phyloP scores from a whole-genome alignment of 2,329 filamentous ascomycete species.

The Talaromyces funiculosus region DNA sequence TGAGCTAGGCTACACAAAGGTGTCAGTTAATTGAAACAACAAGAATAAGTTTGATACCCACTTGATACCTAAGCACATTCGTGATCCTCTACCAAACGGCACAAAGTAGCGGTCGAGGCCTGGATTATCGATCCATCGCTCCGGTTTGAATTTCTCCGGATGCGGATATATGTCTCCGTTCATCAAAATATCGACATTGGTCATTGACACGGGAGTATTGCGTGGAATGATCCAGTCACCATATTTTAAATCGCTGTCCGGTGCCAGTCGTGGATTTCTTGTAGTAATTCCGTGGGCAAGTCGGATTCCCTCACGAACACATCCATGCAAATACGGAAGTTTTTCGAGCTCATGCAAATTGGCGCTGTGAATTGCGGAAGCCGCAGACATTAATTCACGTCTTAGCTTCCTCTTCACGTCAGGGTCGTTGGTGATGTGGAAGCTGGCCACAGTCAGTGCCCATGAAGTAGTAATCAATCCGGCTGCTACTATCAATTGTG shows the following conservation, averaged over 20 bases:
- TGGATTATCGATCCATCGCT: constrained; percentile 30
- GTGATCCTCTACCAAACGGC: constrained; percentile 1
- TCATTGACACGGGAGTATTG: constrained; percentile 8
- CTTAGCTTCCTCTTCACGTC: constrained; percentile 16
- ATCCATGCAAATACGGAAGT: constrained; percentile 23
- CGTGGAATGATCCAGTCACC: constrained; percentile 7
- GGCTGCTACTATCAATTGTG: constrained; percentile 25
- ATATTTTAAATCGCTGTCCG: constrained; percentile 1
- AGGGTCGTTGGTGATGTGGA: constrained; percentile 20
- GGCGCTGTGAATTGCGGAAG: background rate
- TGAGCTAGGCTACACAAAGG: constrained; percentile 25
- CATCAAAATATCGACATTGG: constrained; percentile 8
- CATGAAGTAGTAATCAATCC: constrained; percentile 31
- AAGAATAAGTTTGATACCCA: constrained; percentile 23
- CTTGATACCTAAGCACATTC: constrained; percentile 38
- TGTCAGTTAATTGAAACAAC: background rate
- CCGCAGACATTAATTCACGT: constrained; percentile 15
- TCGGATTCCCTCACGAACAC: constrained; percentile 20
- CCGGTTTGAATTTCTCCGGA: constrained; percentile 30
- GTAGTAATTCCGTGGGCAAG: constrained; percentile 7
- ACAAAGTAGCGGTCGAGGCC: constrained; percentile 23
- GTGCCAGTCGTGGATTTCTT: constrained; percentile 3
- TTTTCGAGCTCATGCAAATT: constrained; percentile 19
- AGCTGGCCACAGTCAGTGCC: constrained; percentile 19
- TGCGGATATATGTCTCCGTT: constrained; percentile 20